A percentile compares a stretch with the other conserved stretches of the same genome.
Conservation (phyloP, 2,329 filamentous ascomycete species). For the Epichloe uncinata region DNA sequence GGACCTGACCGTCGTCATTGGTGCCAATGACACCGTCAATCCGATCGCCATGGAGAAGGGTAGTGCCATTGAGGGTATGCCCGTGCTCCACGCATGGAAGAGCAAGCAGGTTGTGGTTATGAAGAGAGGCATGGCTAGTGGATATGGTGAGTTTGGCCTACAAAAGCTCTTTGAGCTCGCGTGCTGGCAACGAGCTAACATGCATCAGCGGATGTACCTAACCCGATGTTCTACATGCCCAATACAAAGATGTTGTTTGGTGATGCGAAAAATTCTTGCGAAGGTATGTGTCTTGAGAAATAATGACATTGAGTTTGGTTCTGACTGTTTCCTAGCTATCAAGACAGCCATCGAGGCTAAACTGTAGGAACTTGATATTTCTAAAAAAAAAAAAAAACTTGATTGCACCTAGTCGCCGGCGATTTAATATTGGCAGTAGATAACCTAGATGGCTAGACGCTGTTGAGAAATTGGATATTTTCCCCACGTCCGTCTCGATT, state of each 20-base stretch:
- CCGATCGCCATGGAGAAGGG: constrained; percentile 76
- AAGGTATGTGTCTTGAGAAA: constrained; percentile 39
- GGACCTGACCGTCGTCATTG: constrained; percentile 77
- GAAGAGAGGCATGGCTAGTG: constrained; percentile 82
- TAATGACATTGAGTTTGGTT: constrained; percentile 7
- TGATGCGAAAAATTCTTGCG: constrained; percentile 72
- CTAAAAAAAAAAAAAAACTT: too few species aligned
- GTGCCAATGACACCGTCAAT: constrained; percentile 87
- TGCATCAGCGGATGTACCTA: constrained; percentile 63
- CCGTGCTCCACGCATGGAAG: constrained; percentile 86
- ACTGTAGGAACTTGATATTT: not conserved
- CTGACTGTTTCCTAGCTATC: constrained; percentile 6
- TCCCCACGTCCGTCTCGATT: not conserved
- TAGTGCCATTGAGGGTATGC: constrained; percentile 82
- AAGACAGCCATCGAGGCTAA: constrained; percentile 11
- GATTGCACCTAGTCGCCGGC: too few species aligned
- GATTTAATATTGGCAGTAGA: not conserved
- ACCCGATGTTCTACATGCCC: constrained; percentile 89
- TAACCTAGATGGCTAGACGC: not conserved
- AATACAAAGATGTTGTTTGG: constrained; percentile 86
- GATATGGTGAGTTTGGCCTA: constrained; percentile 50
- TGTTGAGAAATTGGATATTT: not conserved
- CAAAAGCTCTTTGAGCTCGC: not conserved
- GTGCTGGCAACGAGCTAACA: constrained; percentile 8
- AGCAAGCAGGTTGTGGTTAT: constrained; percentile 86